A percentile compares a stretch with the other conserved stretches of the same genome.
These are phyloP conservation scores for Sporothrix protearum DNA, from an alignment of 2,329 filamentous ascomycete genomes.

Conservation along the genomic window DNA sequence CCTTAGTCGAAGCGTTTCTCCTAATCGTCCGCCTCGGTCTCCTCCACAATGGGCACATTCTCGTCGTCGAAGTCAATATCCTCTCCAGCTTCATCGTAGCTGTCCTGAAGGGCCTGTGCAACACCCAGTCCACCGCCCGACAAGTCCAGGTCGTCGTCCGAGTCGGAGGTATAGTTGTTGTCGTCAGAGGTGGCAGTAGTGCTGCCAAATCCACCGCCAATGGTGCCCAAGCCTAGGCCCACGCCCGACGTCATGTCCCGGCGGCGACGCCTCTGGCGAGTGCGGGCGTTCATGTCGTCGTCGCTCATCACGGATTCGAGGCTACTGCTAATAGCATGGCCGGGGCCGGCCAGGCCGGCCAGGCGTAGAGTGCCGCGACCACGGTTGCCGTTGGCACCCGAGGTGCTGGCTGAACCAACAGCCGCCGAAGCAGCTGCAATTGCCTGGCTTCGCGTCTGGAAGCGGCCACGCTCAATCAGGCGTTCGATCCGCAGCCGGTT, in stretches of 20 bases:
- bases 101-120: background rate
- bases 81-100: background rate
- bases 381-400: background rate
- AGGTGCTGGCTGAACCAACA: background rate
- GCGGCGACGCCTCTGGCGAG: background rate
- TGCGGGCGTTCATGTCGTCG: background rate
- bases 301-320: conserved; percentile 24
- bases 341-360: background rate
- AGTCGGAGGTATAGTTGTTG: conserved; percentile 11
- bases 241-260: background rate
- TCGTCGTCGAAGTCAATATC: background rate
- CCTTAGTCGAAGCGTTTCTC: background rate
- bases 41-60: background rate
- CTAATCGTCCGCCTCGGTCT: background rate
- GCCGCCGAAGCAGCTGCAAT: background rate
- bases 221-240: background rate
- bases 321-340: conserved; percentile 21
- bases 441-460: conserved; percentile 34
- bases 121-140: conserved; percentile 11
- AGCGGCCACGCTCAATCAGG: conserved; percentile 56
- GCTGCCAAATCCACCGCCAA: conserved; percentile 8
- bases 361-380: background rate
- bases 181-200: conserved; percentile 27
- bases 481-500: conserved; percentile 85
- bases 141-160: conserved; percentile 3